Evolutionary conservation across 2,329 filamentous ascomycete species (phyloP).

Genomic region (Nannizziopsis barbatae): DNA sequence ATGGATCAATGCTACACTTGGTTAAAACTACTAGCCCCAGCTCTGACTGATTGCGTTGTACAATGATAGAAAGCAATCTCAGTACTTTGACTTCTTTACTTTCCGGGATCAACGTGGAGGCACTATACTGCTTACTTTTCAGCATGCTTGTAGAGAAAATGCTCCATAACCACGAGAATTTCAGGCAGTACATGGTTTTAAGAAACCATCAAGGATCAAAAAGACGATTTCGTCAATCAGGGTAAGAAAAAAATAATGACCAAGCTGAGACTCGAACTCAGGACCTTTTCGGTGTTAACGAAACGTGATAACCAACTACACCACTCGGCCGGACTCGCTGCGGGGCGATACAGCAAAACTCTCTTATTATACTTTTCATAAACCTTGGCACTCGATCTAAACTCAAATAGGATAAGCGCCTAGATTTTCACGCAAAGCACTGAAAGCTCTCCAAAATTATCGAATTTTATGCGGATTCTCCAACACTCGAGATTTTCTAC

Average conservation of each 20-base stretch:
- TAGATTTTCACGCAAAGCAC: conserved; percentile 3
- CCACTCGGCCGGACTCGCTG: conserved; percentile 9
- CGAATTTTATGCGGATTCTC: not conserved
- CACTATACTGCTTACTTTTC: not conserved
- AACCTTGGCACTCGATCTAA: not conserved
- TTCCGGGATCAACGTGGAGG: not conserved
- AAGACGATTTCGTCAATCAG: too few species aligned
- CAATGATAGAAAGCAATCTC: conserved; percentile 34
- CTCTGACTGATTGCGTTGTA: conserved; percentile 27
- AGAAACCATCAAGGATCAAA: too few species aligned
- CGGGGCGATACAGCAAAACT: too few species aligned
- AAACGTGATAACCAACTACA: conserved; percentile 15
- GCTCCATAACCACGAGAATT: too few species aligned
- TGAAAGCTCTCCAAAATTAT: conserved; percentile 4
- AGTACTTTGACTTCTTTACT: not conserved
- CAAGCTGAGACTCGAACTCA: conserved; percentile 17
- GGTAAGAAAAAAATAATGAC: conserved; percentile 7
- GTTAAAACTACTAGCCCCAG: not conserved
- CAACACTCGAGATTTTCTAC: not conserved
- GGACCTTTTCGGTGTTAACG: conserved; percentile 16
- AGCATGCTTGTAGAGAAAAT: too few species aligned
- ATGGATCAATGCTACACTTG: too few species aligned
- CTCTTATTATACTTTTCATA: not conserved
- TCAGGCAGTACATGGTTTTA: too few species aligned
- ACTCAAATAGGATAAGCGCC: not conserved